A percentile compares a stretch with the other conserved stretches of the same genome.
Evolutionary conservation across 2,329 filamentous ascomycete genomes (phyloP).

Genomic region (Dryadomyces sulphureus): DNA sequence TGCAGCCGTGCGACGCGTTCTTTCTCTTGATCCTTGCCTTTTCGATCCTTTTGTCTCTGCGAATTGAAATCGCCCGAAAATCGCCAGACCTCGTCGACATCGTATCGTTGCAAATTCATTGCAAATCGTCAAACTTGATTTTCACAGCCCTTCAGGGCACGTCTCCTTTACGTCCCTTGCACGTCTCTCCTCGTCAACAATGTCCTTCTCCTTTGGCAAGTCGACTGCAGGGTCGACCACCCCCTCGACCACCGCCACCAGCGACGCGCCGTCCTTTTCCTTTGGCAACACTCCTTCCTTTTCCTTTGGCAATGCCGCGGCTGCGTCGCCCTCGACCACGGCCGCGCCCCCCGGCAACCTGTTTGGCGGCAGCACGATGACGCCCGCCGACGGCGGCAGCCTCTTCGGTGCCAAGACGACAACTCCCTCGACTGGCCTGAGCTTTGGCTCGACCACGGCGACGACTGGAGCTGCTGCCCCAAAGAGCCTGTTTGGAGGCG

Average conservation of each 20-base stretch:
- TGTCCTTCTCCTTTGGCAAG: conserved; percentile 17
- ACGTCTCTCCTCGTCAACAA: not conserved
- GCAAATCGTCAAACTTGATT: no score
- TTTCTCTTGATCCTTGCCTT: no score
- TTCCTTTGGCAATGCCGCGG: conserved; percentile 23
- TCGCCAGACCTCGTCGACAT: no score
- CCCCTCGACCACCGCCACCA: conserved; percentile 21
- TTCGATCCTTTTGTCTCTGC: no score
- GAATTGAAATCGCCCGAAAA: no score
- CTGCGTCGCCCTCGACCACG: conserved; percentile 2
- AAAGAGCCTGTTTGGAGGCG: not conserved
- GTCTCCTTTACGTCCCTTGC: no score
- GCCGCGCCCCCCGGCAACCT: not conserved
- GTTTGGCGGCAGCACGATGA: conserved; percentile 8
- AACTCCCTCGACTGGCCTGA: not conserved
- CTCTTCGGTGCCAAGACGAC: not conserved
- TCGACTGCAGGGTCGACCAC: conserved; percentile 20
- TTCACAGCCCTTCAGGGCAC: no score
- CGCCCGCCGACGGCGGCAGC: not conserved
- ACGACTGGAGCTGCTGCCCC: not conserved
- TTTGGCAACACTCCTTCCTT: conserved; percentile 22
- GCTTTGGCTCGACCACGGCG: not conserved
- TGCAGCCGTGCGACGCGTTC: not conserved
- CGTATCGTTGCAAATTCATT: no score
- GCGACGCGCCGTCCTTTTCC: conserved; percentile 16